These are phyloP conservation scores for Calocybe cyanea DNA, from an alignment of 768 basidiomycete species.

Conservation along the genomic window DNA sequence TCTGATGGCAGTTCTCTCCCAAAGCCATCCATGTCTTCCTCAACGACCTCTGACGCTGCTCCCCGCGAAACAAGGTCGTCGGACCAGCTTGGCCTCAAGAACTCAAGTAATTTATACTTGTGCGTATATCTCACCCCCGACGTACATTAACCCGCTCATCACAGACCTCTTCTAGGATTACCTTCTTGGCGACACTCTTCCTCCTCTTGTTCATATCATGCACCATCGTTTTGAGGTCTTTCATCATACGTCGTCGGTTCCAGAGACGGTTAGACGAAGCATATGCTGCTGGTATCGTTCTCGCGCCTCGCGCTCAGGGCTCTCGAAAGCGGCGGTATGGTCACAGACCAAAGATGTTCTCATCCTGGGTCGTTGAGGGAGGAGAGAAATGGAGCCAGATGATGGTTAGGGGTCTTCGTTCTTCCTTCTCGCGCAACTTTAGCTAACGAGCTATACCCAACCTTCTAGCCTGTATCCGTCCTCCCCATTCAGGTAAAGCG, in stretches of 20 bases:
- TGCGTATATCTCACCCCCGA: constrained; percentile 18
- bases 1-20: too few species aligned
- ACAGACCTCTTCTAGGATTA: too few species aligned
- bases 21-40: constrained; percentile 16
- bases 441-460: too few species aligned
- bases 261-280: constrained; percentile 51
- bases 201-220: constrained; percentile 63
- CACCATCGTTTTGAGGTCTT: constrained; percentile 61
- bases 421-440: constrained; percentile 11
- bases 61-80: constrained; percentile 13
- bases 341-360: constrained; percentile 47
- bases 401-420: constrained; percentile 33
- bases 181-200: constrained; percentile 69
- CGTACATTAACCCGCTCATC: constrained; percentile 7
- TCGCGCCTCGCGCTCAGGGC: constrained; percentile 36
- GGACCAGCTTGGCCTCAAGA: constrained; percentile 5
- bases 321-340: constrained; percentile 39
- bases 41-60: constrained; percentile 9
- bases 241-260: constrained; percentile 55
- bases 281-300: constrained; percentile 44
- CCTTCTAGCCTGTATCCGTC: constrained; percentile 34
- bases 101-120: constrained; percentile 43
- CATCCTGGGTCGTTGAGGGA: constrained; percentile 35
- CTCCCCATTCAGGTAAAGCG: constrained; percentile 32
- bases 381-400: constrained; percentile 43